Conservation (phyloP, 129 eudicot species). For the Smallanthus sonchifolius region DNA sequence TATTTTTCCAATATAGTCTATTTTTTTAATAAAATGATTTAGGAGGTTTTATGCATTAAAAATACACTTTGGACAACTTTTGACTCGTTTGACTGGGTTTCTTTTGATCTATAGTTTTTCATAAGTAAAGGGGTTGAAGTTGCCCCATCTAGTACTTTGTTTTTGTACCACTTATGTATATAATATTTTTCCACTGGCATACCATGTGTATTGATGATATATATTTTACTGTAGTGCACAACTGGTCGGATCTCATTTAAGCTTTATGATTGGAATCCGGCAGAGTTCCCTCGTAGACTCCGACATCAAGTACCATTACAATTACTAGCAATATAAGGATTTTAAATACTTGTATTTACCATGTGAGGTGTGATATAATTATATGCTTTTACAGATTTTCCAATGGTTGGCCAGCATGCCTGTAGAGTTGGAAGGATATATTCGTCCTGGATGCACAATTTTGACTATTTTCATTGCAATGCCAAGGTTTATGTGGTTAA, state of each 20-base stretch:
- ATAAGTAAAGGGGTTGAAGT: not conserved
- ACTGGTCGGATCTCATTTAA: constrained; percentile 95
- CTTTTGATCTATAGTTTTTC: not conserved
- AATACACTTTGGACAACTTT: not conserved
- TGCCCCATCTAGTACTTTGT: not conserved
- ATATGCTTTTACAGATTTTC: constrained; percentile 60
- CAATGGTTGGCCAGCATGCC: constrained; percentile 99
- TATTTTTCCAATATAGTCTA: not conserved
- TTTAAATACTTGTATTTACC: constrained; percentile 19
- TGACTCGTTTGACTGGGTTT: not conserved
- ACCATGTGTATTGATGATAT: constrained; percentile 1
- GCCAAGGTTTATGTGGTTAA: constrained; percentile 79
- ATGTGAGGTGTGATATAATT: constrained; percentile 26
- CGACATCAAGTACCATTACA: constrained; percentile 75
- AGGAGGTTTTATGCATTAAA: not conserved
- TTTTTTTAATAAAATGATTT: not conserved
- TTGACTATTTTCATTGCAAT: constrained; percentile 78
- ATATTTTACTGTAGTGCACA: constrained; percentile 56
- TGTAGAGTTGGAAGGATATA: constrained; percentile 95
- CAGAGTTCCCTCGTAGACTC: constrained; percentile 91
- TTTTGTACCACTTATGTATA: not conserved
- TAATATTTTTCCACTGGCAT: not conserved
- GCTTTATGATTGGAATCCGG: constrained; percentile 99
- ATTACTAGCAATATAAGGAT: constrained; percentile 34
- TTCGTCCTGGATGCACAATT: constrained; percentile 97